These are phyloP conservation scores for Zelonia costaricensis DNA, from an alignment of 208 protist species.

Conservation along the genomic window DNA sequence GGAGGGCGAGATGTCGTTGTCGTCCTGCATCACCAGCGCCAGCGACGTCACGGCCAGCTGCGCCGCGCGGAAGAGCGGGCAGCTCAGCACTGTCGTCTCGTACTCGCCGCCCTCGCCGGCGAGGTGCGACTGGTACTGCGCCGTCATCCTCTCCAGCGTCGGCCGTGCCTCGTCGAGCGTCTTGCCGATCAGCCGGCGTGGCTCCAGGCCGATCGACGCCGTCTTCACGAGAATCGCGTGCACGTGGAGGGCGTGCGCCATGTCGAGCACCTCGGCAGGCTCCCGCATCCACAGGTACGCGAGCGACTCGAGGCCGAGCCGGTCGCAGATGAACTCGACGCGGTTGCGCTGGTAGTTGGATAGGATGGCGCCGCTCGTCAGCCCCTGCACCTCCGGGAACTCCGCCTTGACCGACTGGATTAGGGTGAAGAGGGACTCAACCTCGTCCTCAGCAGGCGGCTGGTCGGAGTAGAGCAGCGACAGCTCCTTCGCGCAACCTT, in stretches of 20 bases:
- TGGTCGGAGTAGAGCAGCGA: conserved; percentile 82
- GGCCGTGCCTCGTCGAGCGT: conserved; percentile 75
- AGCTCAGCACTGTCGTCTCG: conserved; percentile 98
- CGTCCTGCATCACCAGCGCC: conserved; percentile 72
- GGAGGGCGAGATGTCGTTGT: conserved; percentile 77
- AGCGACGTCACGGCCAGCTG: conserved; percentile 40
- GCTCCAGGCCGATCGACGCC: conserved; percentile 92
- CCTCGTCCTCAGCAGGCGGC: conserved; percentile 92
- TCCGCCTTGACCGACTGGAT: conserved; percentile 87
- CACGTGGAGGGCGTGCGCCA: conserved; percentile 86
- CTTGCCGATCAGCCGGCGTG: conserved; percentile 88
- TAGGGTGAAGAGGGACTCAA: conserved; percentile 96
- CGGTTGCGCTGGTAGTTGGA: conserved; percentile 98
- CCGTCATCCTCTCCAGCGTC: conserved; percentile 53
- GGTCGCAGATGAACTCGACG: conserved; percentile 96
- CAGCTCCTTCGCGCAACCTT: conserved; percentile 69
- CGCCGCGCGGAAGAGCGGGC: conserved; percentile 84
- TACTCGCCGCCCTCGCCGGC: conserved; percentile 99
- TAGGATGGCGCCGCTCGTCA: conserved; percentile 98
- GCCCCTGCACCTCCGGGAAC: conserved; percentile 87
- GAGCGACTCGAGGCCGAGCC: conserved; percentile 93
- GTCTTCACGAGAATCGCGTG: conserved; percentile 96
- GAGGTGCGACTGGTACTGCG: conserved; percentile 86
- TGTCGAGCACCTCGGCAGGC: conserved; percentile 93
- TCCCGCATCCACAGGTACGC: conserved; percentile 97